A percentile compares a stretch with the other conserved stretches of the same genome.
phyloP scores from a whole-genome alignment of 176 grass and related monocot genomes.

The Aegilops longissima region DNA sequence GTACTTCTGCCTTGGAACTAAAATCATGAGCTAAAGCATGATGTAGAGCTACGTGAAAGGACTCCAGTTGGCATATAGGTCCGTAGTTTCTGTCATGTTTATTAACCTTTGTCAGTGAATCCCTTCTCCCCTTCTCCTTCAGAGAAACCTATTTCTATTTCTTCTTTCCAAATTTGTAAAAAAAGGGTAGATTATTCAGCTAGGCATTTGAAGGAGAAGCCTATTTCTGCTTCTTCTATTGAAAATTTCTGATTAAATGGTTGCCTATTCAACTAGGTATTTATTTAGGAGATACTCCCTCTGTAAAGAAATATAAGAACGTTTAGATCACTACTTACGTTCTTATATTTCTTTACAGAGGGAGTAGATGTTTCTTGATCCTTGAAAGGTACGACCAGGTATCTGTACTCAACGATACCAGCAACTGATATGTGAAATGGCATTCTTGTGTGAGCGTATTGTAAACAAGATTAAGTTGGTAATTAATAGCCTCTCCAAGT shows the following conservation, averaged over 20 bases:
- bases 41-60: constrained; percentile 8
- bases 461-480: constrained; percentile 4
- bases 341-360: too few species aligned
- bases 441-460: not conserved
- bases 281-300: not conserved
- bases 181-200: not conserved
- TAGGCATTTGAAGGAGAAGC: not conserved
- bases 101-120: constrained; percentile 10
- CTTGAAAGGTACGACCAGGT: constrained; percentile 16
- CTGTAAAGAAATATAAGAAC: too few species aligned
- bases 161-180: not conserved
- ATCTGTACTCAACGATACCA: not conserved
- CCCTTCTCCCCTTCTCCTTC: not conserved
- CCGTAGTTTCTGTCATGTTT: not conserved
- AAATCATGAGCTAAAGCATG: not conserved
- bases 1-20: not conserved
- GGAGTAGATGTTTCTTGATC: not conserved
- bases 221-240: not conserved
- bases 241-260: not conserved
- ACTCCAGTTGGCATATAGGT: not conserved
- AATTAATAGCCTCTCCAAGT: not conserved
- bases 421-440: not conserved
- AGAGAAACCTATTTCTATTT: not conserved
- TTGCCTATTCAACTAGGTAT: not conserved
- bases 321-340: too few species aligned